phyloP scores from a whole-genome alignment of 2,329 filamentous ascomycete species.

The Lachnellula cervina region DNA sequence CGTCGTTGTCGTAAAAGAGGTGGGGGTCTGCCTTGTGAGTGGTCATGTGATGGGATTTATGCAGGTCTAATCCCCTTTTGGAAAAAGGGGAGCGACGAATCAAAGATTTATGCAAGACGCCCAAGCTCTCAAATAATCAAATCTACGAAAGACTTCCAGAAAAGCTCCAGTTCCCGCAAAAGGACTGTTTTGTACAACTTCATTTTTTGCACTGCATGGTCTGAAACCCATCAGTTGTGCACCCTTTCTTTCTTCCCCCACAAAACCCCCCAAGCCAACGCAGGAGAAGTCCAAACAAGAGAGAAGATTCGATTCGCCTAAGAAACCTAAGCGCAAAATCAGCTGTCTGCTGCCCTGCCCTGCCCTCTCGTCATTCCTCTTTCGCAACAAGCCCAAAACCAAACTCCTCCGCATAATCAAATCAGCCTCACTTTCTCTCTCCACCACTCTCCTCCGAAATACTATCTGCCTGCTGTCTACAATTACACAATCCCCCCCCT shows the following conservation, averaged over 20 bases:
- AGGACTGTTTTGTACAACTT: not conserved
- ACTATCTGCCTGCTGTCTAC: constrained; percentile 16
- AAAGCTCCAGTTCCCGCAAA: not conserved
- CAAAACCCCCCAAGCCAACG: not conserved
- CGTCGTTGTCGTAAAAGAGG: not conserved
- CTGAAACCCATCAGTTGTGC: not conserved
- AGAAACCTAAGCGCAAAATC: too few species aligned
- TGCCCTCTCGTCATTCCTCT: constrained; percentile 10
- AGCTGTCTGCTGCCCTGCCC: not conserved
- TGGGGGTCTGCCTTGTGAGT: not conserved
- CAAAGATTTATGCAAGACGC: not conserved
- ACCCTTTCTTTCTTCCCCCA: not conserved
- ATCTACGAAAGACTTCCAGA: not conserved
- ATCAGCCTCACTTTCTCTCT: constrained; percentile 9
- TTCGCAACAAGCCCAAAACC: constrained; percentile 13
- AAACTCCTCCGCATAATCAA: constrained; percentile 6
- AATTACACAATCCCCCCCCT: constrained; percentile 18
- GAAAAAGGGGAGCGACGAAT: too few species aligned
- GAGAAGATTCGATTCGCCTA: too few species aligned
- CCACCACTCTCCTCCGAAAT: constrained; percentile 6
- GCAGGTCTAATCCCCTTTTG: too few species aligned
- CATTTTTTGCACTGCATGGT: not conserved
- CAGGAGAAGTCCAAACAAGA: too few species aligned
- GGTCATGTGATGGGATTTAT: not conserved
- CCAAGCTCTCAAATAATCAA: not conserved